Evolutionary conservation across 805 yeast genomes (phyloP).

Genomic region (Candida coleopterorum): DNA sequence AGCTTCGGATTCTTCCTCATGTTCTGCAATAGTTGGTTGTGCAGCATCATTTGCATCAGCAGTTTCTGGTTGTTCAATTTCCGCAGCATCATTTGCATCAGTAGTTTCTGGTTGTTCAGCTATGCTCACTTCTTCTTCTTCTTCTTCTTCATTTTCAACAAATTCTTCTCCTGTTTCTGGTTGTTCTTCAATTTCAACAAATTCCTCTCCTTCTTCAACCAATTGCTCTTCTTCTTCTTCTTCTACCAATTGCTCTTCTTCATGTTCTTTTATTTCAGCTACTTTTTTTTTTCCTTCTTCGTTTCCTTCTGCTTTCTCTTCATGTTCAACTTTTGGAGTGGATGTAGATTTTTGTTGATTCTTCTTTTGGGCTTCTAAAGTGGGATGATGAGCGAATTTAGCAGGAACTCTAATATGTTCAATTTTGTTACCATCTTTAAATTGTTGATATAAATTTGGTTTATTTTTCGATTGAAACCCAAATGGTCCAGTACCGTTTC

Average conservation of each 20-base stretch:
- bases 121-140: slow-evolving; percentile 9
- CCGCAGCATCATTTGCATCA: slow-evolving; percentile 2
- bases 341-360: slow-evolving; percentile 39
- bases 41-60: neutral
- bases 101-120: neutral
- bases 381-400: slow-evolving; percentile 37
- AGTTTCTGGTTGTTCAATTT: slow-evolving; percentile 1
- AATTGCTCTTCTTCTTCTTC: slow-evolving; percentile 6
- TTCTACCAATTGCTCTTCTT: slow-evolving; percentile 6
- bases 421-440: slow-evolving; percentile 29
- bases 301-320: slow-evolving; percentile 8
- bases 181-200: slow-evolving; percentile 17
- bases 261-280: slow-evolving; percentile 17
- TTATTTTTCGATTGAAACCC: slow-evolving; percentile 14
- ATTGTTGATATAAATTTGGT: slow-evolving; percentile 29
- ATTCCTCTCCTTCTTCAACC: slow-evolving; percentile 9
- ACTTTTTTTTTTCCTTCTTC: slow-evolving; percentile 8
- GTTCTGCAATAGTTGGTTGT: slow-evolving; percentile 4
- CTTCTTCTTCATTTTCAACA: slow-evolving; percentile 10
- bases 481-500: slow-evolving; percentile 15
- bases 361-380: slow-evolving; percentile 26
- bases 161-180: slow-evolving; percentile 4
- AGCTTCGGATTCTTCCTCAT: slow-evolving; percentile 22
- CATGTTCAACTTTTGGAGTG: slow-evolving; percentile 1
- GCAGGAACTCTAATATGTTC: slow-evolving; percentile 33